Percentiles rank a stretch among this genome's conserved stretches.
phyloP scores from a whole-genome alignment of 768 basidiomycete species.

The Lactarius hengduanensis region DNA sequence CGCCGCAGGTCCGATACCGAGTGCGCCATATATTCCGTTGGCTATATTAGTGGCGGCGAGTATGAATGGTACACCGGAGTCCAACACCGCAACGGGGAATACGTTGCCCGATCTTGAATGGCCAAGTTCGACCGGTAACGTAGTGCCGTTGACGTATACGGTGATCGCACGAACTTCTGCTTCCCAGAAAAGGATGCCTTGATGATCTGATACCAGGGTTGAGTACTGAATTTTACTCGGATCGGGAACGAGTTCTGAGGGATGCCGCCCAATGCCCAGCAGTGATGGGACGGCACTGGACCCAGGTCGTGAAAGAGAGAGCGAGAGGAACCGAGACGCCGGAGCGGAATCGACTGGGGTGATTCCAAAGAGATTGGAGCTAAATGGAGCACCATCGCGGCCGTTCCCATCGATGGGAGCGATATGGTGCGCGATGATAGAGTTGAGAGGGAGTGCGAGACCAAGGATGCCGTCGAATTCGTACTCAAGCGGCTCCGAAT shows the following conservation, averaged over 20 bases:
- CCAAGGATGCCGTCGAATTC: constrained; percentile 69
- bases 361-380: constrained; percentile 71
- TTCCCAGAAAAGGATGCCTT: constrained; percentile 63
- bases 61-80: constrained; percentile 69
- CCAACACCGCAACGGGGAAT: constrained; percentile 66
- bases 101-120: constrained; percentile 39
- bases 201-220: constrained; percentile 40
- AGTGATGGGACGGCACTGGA: constrained; percentile 53
- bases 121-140: constrained; percentile 43
- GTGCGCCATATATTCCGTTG: constrained; percentile 75
- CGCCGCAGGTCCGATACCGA: constrained; percentile 55
- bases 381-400: constrained; percentile 64
- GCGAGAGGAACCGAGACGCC: constrained; percentile 59
- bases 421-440: constrained; percentile 55
- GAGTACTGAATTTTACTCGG: constrained; percentile 53
- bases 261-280: constrained; percentile 71
- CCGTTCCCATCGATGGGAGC: constrained; percentile 47
- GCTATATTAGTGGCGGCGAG: constrained; percentile 59
- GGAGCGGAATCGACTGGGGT: constrained; percentile 55
- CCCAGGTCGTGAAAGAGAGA: constrained; percentile 68
- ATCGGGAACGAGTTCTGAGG: constrained; percentile 49
- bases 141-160: constrained; percentile 52
- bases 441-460: constrained; percentile 70
- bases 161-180: constrained; percentile 54
- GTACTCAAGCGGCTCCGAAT: constrained; percentile 54